Base-by-base conservation (phyloP, 2,329 filamentous ascomycete species). In the Colletotrichum filicis region DNA sequence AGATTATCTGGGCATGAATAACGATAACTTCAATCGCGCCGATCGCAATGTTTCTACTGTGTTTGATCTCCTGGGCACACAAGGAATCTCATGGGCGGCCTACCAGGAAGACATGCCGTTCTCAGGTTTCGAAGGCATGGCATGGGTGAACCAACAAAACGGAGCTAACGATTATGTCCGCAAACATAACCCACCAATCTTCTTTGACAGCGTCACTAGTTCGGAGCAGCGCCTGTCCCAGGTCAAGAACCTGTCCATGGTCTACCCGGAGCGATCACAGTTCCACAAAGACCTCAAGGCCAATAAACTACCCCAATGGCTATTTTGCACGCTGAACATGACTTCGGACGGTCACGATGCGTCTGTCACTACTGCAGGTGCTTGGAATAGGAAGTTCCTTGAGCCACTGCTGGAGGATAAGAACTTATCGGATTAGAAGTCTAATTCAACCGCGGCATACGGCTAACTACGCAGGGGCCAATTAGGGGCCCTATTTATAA, bases 81-180 rank as follows among this genome's bases (percentile, higher is more conserved):
- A 87, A 78, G 85, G 86, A 66, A 91, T 94, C 79, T 87, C 87
- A 3, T 94, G 92, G 92, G 92, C 85, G 63, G 85, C 92, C 75
- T 97, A 96, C 83, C 90, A 95, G 81, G 94, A 97, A 80, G 92
- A 94, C 78, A 87, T 93, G 87, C 94, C 94, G 2, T 95, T 91
- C 82, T 86, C 90, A 2, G 94, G 94, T 14, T 96, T 90, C 82
- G 88, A 94, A 80, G 93, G 93, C 28, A 81, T 82, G 46, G 84
- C 83, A 0, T 94, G 85, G 80, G 86, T 90, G 68, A 94, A 95
- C 82, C 90, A 90, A 75, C 74, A 89, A 76, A 93, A 88, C 3
- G 88, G 89, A 35, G 87, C 88, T 61, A 93, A 95, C 78, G 90
- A 92, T 83, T 97, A 97, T 79, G 93, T 96, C 8, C 91, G 94